Percentiles rank a stretch among this genome's conserved stretches.
phyloP scores from a whole-genome alignment of 2,329 filamentous ascomycete species.

The Beauveria varroae region DNA sequence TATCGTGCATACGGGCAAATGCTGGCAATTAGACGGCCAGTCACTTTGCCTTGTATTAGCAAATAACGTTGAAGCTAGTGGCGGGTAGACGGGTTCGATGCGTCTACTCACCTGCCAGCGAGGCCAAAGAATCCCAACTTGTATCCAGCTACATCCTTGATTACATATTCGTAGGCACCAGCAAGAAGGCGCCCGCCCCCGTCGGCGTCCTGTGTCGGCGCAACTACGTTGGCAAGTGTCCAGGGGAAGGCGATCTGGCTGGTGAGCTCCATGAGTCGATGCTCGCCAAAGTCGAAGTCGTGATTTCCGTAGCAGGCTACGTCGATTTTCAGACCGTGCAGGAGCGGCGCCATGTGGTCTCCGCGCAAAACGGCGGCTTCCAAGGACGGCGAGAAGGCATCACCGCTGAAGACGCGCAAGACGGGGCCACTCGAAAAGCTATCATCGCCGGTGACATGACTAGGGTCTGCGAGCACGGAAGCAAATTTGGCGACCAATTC shows the following conservation, averaged over 20 bases:
- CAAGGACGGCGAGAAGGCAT: conserved; percentile 13
- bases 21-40: conserved; percentile 14
- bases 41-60: conserved; percentile 7
- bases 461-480: conserved; percentile 2
- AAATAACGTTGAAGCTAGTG: neutral
- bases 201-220: neutral
- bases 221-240: conserved; percentile 12
- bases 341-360: conserved; percentile 12
- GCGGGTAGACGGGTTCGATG: too few species aligned
- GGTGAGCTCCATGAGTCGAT: conserved; percentile 5
- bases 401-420: conserved; percentile 13
- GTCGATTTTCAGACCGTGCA: conserved; percentile 10
- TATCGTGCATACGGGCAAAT: conserved; percentile 12
- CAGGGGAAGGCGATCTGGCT: conserved; percentile 10
- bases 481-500: conserved; percentile 11
- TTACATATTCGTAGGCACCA: conserved; percentile 4
- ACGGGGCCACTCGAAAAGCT: neutral
- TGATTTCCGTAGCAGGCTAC: conserved; percentile 14
- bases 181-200: conserved; percentile 9
- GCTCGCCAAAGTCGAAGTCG: conserved; percentile 14
- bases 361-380: conserved; percentile 13
- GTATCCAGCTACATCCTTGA: neutral
- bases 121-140: conserved; percentile 14
- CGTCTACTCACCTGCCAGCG: conserved; percentile 8
- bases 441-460: neutral